Evolutionary conservation across 2,329 filamentous ascomycete genomes (phyloP).

Genomic region (Aspergillus chevalieri): DNA sequence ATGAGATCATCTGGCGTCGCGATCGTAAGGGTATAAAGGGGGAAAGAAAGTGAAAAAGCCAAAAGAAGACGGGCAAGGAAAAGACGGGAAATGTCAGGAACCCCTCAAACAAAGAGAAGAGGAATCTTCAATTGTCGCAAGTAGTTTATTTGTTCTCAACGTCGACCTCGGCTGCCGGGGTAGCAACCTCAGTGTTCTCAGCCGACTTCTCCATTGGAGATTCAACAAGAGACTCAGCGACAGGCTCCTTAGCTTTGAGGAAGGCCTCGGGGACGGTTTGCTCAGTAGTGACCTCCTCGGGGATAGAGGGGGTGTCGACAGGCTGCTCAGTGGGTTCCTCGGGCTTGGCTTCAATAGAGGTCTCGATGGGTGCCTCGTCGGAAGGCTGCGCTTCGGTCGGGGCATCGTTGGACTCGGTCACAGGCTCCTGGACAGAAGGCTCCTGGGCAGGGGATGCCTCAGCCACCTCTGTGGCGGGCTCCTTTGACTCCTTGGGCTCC

Average conservation of each 20-base stretch:
- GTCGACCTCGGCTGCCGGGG: constrained; percentile 14
- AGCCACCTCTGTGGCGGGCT: too few species aligned
- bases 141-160: constrained; percentile 13
- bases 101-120: background rate
- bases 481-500: background rate
- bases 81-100: background rate
- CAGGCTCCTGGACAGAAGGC: background rate
- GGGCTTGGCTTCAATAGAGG: constrained; percentile 1
- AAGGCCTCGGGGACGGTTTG: background rate
- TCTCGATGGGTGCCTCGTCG: background rate
- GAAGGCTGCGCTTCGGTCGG: background rate
- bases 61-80: background rate
- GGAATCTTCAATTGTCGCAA: background rate
- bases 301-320: background rate
- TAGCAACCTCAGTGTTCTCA: constrained; percentile 36
- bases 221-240: constrained; percentile 2
- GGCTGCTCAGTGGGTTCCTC: constrained; percentile 8
- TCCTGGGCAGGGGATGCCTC: too few species aligned
- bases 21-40: constrained; percentile 1
- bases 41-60: background rate
- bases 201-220: constrained; percentile 37
- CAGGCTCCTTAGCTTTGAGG: constrained; percentile 1
- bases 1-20: constrained; percentile 3
- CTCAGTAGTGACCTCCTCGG: constrained; percentile 2
- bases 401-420: background rate